phyloP scores from a whole-genome alignment of 352 stramenopile genomes.

The Elongisporangium undulatum region DNA sequence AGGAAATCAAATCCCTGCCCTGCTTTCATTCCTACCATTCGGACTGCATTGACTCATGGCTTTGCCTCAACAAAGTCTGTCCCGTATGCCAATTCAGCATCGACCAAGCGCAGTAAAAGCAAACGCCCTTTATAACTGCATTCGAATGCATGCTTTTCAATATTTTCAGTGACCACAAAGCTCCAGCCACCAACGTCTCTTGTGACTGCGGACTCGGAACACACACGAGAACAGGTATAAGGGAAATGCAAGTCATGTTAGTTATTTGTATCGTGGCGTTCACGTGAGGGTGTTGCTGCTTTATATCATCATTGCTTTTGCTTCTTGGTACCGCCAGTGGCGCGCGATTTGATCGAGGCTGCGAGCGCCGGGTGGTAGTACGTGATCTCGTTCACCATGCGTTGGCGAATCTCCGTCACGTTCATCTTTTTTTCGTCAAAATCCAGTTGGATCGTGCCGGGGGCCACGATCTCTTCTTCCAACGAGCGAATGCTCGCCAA shows the following conservation, averaged over 20 bases:
- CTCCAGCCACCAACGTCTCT: neutral
- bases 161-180: neutral
- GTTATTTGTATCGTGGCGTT: neutral
- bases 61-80: constrained; percentile 90
- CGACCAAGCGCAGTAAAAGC: constrained; percentile 32
- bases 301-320: neutral
- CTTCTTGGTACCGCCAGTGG: neutral
- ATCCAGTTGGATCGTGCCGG: constrained; percentile 76
- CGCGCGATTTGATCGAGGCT: neutral
- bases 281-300: neutral
- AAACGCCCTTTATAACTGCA: neutral
- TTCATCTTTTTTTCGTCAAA: constrained; percentile 87
- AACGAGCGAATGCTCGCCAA: constrained; percentile 80
- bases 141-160: neutral
- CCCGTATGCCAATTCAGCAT: constrained; percentile 87
- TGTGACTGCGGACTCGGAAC: neutral
- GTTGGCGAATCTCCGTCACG: constrained; percentile 73
- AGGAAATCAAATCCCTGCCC: constrained; percentile 91
- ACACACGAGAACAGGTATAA: neutral
- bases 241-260: neutral
- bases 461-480: constrained; percentile 82
- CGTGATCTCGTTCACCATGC: constrained; percentile 74
- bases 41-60: constrained; percentile 92
- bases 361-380: constrained; percentile 60
- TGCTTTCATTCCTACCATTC: constrained; percentile 94